Conservation (phyloP, 768 basidiomycete genomes). For the Tricholoma flavovirens region DNA sequence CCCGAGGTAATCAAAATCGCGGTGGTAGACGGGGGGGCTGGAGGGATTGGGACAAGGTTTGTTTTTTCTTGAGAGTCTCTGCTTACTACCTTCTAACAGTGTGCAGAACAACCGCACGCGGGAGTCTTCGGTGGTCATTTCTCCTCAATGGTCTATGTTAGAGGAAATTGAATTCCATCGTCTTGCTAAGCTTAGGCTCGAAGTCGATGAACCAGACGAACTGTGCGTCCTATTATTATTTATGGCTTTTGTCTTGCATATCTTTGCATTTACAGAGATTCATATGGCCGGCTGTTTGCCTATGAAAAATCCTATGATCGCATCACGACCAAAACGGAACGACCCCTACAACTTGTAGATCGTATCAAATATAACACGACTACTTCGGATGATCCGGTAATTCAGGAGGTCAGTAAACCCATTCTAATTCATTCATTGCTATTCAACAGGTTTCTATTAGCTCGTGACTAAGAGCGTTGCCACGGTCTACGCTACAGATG, state of each 20-base stretch:
- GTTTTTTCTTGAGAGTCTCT: constrained; percentile 7
- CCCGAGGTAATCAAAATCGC: constrained; percentile 37
- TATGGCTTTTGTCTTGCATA: background rate
- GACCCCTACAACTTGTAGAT: constrained; percentile 86
- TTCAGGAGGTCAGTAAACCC: constrained; percentile 64
- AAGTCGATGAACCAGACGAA: constrained; percentile 88
- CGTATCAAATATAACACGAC: constrained; percentile 97
- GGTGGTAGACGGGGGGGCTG: constrained; percentile 73
- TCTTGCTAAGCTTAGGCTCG: constrained; percentile 85
- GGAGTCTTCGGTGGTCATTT: constrained; percentile 91
- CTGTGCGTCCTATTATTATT: constrained; percentile 48
- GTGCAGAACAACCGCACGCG: constrained; percentile 72
- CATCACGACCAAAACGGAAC: constrained; percentile 88
- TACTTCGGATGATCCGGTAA: constrained; percentile 96
- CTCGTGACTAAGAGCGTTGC: constrained; percentile 77
- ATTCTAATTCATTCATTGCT: background rate
- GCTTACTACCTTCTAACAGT: constrained; percentile 1
- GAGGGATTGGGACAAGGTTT: constrained; percentile 94
- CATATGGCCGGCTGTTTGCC: constrained; percentile 84
- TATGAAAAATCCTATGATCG: constrained; percentile 97
- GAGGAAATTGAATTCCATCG: constrained; percentile 98
- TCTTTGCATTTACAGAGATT: constrained; percentile 43
- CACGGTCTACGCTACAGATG: constrained; percentile 89
- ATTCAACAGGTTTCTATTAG: constrained; percentile 31
- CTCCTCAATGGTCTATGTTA: constrained; percentile 87